Evolutionary conservation across 2,329 filamentous ascomycete species (phyloP).

Genomic region (Fusarium austroafricanum): DNA sequence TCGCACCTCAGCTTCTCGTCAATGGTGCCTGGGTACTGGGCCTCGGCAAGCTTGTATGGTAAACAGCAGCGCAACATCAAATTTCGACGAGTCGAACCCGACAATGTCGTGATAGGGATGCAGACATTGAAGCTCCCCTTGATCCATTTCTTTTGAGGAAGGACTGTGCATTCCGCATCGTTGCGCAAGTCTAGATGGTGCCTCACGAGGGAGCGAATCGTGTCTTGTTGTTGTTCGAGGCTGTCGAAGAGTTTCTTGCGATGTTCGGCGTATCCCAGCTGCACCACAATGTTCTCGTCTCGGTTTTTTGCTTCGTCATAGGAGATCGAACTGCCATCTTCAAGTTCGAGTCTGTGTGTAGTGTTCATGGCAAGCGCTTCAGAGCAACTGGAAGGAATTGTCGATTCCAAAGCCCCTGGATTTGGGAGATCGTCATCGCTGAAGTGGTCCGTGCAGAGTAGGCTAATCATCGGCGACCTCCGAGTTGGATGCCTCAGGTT

Average conservation of each 20-base stretch:
- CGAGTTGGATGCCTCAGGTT: too few relatives aligned
- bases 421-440: too few relatives aligned
- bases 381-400: too few relatives aligned
- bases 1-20: constrained; percentile 57
- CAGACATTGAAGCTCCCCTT: constrained; percentile 53
- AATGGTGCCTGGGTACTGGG: constrained; percentile 51
- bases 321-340: constrained; percentile 7
- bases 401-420: too few relatives aligned
- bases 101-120: constrained; percentile 47
- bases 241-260: constrained; percentile 14
- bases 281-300: background rate
- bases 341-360: too few relatives aligned
- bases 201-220: constrained; percentile 32
- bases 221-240: constrained; percentile 22
- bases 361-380: too few relatives aligned
- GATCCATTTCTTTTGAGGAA: constrained; percentile 45
- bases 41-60: constrained; percentile 54
- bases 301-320: background rate
- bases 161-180: constrained; percentile 42
- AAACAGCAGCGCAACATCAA: constrained; percentile 49
- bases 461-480: too few relatives aligned
- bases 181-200: constrained; percentile 44
- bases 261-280: constrained; percentile 4
- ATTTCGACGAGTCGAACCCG: constrained; percentile 32
- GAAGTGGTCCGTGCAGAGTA: too few relatives aligned